Percentiles rank a stretch among this genome's conserved stretches.
Evolutionary conservation across 2,329 filamentous ascomycete genomes (phyloP).

Genomic region (Fonsecaea multimorphosa): DNA sequence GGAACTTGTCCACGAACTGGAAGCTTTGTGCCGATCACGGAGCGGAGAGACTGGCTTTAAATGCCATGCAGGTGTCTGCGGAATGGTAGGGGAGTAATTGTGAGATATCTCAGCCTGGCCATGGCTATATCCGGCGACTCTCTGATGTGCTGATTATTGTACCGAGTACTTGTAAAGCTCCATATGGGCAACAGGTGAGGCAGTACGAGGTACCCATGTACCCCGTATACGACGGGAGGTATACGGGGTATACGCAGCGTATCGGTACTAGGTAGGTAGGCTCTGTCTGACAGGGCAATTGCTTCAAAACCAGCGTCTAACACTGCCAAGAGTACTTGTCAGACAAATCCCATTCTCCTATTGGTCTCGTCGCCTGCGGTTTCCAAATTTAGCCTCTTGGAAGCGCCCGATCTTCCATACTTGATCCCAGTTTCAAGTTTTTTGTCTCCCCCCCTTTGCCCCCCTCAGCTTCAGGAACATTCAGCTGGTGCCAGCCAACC

Average conservation of each 20-base stretch:
- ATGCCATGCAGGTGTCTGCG: neutral
- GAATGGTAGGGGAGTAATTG: neutral
- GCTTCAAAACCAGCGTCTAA: neutral
- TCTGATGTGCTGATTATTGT: too few species aligned
- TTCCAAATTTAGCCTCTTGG: neutral
- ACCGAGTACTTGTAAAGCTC: neutral
- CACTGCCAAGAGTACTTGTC: neutral
- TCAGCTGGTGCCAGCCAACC: too few species aligned
- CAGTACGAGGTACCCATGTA: too few species aligned
- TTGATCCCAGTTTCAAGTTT: slow-evolving; percentile 14
- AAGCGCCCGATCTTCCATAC: neutral
- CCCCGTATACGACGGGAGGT: too few species aligned
- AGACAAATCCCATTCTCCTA: neutral
- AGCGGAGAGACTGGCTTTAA: neutral
- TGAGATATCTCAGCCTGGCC: too few species aligned
- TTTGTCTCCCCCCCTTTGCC: too few species aligned
- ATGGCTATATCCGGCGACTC: too few species aligned
- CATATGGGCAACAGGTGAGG: neutral
- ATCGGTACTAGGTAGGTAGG: too few species aligned
- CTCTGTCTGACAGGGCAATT: neutral
- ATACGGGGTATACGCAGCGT: too few species aligned
- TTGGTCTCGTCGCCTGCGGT: neutral
- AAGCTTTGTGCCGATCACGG: neutral
- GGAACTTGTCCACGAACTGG: neutral
- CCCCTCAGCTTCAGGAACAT: slow-evolving; percentile 1